A percentile compares a stretch with the other conserved stretches of the same genome.
These are phyloP conservation scores for Sugiyamaella chiloensis DNA, from an alignment of 805 yeast species.

Conservation along the genomic window DNA sequence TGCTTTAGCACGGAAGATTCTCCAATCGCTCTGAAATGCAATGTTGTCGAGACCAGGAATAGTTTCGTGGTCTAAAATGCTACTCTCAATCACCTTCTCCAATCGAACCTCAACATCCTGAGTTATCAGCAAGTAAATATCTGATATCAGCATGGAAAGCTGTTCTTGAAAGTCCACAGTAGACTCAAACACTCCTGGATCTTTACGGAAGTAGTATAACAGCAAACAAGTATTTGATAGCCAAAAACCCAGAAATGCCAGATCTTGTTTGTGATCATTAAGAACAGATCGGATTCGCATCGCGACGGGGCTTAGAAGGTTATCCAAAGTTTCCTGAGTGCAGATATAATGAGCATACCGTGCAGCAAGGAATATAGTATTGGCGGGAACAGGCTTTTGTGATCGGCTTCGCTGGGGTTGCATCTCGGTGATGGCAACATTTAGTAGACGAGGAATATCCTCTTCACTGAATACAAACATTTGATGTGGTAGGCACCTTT, in stretches of 20 bases:
- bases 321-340: conserved; percentile 30
- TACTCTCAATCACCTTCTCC: conserved; percentile 32
- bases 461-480: conserved; percentile 38
- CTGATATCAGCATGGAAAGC: conserved; percentile 31
- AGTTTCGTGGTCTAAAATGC: conserved; percentile 63
- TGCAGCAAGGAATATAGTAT: conserved; percentile 38
- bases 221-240: conserved; percentile 73
- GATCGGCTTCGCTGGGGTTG: conserved; percentile 35
- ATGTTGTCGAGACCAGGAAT: conserved; percentile 79
- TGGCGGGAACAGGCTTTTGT: conserved; percentile 42
- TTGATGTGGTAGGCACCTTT: conserved; percentile 37
- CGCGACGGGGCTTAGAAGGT: conserved; percentile 32
- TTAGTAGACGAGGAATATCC: conserved; percentile 38
- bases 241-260: conserved; percentile 71
- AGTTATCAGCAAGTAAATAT: conserved; percentile 33
- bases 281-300: conserved; percentile 34
- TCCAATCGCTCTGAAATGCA: conserved; percentile 72
- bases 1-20: conserved; percentile 50
- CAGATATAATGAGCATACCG: conserved; percentile 40
- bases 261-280: conserved; percentile 35
- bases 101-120: conserved; percentile 38
- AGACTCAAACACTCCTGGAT: conserved; percentile 41
- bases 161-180: conserved; percentile 30
- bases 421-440: conserved; percentile 35
- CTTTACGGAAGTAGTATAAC: conserved; percentile 72